Evolutionary conservation across 768 basidiomycete genomes (phyloP).

Genomic region (Termitomyces sp.): DNA sequence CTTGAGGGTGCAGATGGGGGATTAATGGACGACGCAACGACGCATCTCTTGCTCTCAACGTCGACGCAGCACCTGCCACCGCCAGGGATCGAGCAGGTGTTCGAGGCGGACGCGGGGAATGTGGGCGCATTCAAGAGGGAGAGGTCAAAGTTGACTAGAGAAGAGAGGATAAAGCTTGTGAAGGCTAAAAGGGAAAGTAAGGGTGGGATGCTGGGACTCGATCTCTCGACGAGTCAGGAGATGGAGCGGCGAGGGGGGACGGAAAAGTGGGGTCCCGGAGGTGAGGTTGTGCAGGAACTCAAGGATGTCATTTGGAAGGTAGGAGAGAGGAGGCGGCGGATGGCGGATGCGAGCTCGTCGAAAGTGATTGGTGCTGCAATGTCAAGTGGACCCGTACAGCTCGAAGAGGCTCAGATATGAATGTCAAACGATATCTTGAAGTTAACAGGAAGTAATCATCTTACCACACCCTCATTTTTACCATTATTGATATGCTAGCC

Average conservation of each 20-base stretch:
- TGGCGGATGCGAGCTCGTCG: constrained; percentile 22
- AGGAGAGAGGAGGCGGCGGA: constrained; percentile 57
- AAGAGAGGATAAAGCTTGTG: constrained; percentile 63
- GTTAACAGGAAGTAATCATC: background rate
- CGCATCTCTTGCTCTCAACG: constrained; percentile 47
- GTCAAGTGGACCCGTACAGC: background rate
- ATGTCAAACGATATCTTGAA: background rate
- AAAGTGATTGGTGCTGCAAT: background rate
- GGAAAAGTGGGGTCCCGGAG: constrained; percentile 66
- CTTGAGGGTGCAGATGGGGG: constrained; percentile 22
- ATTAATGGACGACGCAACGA: constrained; percentile 46
- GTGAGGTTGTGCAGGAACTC: constrained; percentile 78
- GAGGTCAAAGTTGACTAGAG: constrained; percentile 61
- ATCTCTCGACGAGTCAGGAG: constrained; percentile 12
- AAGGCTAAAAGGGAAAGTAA: constrained; percentile 49
- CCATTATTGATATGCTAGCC: constrained; percentile 1
- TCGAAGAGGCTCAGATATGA: background rate
- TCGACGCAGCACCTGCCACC: constrained; percentile 53
- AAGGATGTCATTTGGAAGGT: constrained; percentile 89
- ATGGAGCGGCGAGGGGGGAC: constrained; percentile 14
- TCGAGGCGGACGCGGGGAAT: constrained; percentile 55
- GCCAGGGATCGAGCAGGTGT: constrained; percentile 78
- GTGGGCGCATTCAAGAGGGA: constrained; percentile 43
- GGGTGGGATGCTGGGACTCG: constrained; percentile 21
- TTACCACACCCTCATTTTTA: constrained; percentile 10